Base-by-base conservation (phyloP, 2,329 filamentous ascomycete genomes). In the Balansia obtecta region DNA sequence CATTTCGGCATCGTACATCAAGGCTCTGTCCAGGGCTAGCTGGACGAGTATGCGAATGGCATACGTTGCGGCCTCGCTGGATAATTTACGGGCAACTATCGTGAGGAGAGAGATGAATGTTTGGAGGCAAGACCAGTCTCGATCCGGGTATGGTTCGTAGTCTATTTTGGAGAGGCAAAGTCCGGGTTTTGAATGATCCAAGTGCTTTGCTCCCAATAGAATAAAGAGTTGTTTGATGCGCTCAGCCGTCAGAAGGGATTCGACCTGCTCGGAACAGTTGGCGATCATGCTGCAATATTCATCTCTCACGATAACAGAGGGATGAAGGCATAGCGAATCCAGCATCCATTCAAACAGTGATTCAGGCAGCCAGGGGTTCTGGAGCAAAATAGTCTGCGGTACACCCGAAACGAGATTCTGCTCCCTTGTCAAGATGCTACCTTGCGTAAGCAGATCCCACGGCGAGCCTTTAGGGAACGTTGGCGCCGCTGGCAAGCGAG, bases 281-380 rank as follows among this genome's bases (percentile, higher is more conserved):
- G 70, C 66, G 48, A 77, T 65, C 4, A 88, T 63, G 43, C 74
- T 73, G 50, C 74, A 68, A 61, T 88, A 88, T 52, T 82, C 77
- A 50, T 72, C 63, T 46, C 80, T 74, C 41, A 87, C 62, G 43
- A 77, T 71, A 41, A 72, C 67, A 33, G 75, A 74, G 40, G 68
- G 65, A 57, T 86, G 80, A 2, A 69, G 61, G 50, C 75, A 77
- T 20, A 82, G 67, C 65, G 82, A 75, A 46, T 77, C 67, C 6
- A 85, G 60, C 3, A 88, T 68, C 85, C 86, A 90, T 15, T 74
- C 58, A 46, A 87, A 73, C 1, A 88, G 60, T 50, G 83, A 75
- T 53, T 86, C 78, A 0, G 85, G 79, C 12, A 88, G 61, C 9
- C 54, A 55, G 12, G 57, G 57, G 1, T 51, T 56, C 44, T 61